Base-by-base conservation (phyloP, 2,329 filamentous ascomycete genomes). In the Phyllosticta ampelicida region DNA sequence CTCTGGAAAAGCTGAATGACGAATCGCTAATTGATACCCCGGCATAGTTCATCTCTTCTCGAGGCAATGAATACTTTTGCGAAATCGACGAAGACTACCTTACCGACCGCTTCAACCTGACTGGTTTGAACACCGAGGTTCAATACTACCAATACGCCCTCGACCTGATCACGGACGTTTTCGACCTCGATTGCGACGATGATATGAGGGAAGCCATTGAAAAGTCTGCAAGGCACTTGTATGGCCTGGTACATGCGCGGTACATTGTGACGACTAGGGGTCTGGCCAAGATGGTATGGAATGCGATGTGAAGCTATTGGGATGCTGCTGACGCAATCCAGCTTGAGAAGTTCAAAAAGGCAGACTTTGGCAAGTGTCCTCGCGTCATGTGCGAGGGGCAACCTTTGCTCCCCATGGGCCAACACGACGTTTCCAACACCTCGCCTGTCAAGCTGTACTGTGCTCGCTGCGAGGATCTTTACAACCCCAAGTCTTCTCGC, bases 1-100 rank as follows among this genome's bases (percentile, higher is more conserved):
- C 2, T 48, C 48, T 9, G n/a, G 16, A 10, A 6, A 13, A 10
- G 9, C 11, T 11, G 18, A 4, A 11, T 16, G 49, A 21, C 21
- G 11, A 9, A 9, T 10, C 23, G 48, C 56, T 55, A 28, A 51
- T 26, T 16, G 4, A 6, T 16, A 13, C 53, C 4, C 18, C 11
- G n/a, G n/a, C 29, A n/a, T 70, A 99, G 94, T 99, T 99, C 73
- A 96, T 97, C 67, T 96, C 92, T 4, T 96, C 91, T 5, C 84
- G 94, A 58, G 94, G 94, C 64, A 97, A 99, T 75, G 94, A 99
- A 73, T 99, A 99, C 76, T 99, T 97, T 69, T 99, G 94, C 82
- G 94, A 99, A 72, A 97, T 99, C 68, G 94, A 99, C 74, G 94
- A 99, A 73, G 94, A 99, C 68, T 99, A 99, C 74, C 81, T 99